Evolutionary conservation across 163 green algal species (phyloP).

Genomic region (Volvox carteri): DNA sequence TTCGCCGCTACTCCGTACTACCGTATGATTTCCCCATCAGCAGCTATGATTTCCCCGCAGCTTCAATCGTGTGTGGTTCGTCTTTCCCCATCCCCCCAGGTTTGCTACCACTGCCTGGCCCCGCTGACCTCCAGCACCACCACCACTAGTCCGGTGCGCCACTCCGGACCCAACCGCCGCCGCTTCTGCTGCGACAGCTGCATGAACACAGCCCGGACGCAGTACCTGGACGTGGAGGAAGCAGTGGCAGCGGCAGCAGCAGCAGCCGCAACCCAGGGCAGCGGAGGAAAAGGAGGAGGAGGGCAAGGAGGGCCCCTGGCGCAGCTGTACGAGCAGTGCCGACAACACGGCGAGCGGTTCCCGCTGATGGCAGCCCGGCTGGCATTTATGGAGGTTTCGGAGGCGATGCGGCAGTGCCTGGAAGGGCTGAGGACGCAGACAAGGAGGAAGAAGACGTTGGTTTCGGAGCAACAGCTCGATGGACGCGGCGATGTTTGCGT

Average conservation of each 20-base stretch:
- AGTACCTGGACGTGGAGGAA: constrained; percentile 27
- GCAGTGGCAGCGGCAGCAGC: neutral
- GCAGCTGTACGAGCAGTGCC: constrained; percentile 66
- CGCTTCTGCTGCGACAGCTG: constrained; percentile 45
- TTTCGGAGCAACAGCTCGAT: too few relatives aligned
- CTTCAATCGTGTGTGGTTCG: too few relatives aligned
- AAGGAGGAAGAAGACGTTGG: neutral
- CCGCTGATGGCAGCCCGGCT: constrained; percentile 74
- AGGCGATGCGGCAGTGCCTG: neutral
- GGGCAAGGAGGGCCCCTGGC: constrained; percentile 11
- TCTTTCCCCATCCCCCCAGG: too few relatives aligned
- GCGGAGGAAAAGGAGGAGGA: too few relatives aligned
- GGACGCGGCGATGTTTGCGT: too few relatives aligned
- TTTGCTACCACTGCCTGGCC: constrained; percentile 76
- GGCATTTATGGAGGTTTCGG: constrained; percentile 64
- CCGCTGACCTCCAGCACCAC: constrained; percentile 34
- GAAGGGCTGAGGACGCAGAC: neutral
- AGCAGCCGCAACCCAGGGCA: neutral
- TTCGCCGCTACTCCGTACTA: too few relatives aligned
- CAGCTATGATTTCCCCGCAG: too few relatives aligned
- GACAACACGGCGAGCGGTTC: constrained; percentile 65
- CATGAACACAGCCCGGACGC: neutral
- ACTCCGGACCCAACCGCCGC: constrained; percentile 15
- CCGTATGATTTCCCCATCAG: too few relatives aligned
- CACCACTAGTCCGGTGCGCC: neutral